phyloP scores from a whole-genome alignment of 1,284 basidiomycete genomes.

The Chalciporus sp. region DNA sequence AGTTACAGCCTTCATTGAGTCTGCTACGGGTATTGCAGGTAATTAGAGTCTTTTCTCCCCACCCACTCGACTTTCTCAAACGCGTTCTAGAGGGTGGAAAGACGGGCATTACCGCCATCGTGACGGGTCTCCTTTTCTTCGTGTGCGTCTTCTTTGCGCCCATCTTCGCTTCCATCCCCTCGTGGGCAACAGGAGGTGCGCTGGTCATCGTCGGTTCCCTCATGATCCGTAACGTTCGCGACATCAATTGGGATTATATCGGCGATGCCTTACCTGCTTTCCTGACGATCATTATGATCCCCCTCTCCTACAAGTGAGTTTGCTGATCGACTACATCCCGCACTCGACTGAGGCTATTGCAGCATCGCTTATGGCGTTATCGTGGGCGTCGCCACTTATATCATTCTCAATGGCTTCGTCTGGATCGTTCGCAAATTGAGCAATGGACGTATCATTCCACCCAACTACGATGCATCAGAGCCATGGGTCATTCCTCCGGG shows the following conservation, averaged over 20 bases:
- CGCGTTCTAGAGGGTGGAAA: slow-evolving; percentile 75
- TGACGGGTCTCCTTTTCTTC: slow-evolving; percentile 81
- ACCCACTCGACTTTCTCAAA: not conserved
- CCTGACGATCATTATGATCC: slow-evolving; percentile 77
- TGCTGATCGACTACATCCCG: not conserved
- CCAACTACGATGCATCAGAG: slow-evolving; percentile 65
- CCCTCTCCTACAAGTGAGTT: slow-evolving; percentile 73
- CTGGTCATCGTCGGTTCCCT: slow-evolving; percentile 86
- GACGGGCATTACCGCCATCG: slow-evolving; percentile 83
- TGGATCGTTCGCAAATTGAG: slow-evolving; percentile 57
- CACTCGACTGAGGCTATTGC: slow-evolving; percentile 21
- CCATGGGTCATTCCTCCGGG: slow-evolving; percentile 72
- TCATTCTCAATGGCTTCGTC: slow-evolving; percentile 75
- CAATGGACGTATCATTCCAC: slow-evolving; percentile 67
- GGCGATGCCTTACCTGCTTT: slow-evolving; percentile 88
- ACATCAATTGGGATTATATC: slow-evolving; percentile 89
- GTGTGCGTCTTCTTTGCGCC: slow-evolving; percentile 88
- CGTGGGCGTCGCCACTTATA: slow-evolving; percentile 72
- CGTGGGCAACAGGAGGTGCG: slow-evolving; percentile 89
- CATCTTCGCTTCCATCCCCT: slow-evolving; percentile 85
- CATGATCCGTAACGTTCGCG: slow-evolving; percentile 86
- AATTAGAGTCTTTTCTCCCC: slow-evolving; percentile 20
- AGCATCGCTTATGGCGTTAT: slow-evolving; percentile 92
- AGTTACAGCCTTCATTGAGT: slow-evolving; percentile 87
- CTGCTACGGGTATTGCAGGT: slow-evolving; percentile 76